Evolutionary conservation across 768 basidiomycete species (phyloP), one percentile per base, ranked within the genome.

Genomic region (Suillus plorans): DNA sequence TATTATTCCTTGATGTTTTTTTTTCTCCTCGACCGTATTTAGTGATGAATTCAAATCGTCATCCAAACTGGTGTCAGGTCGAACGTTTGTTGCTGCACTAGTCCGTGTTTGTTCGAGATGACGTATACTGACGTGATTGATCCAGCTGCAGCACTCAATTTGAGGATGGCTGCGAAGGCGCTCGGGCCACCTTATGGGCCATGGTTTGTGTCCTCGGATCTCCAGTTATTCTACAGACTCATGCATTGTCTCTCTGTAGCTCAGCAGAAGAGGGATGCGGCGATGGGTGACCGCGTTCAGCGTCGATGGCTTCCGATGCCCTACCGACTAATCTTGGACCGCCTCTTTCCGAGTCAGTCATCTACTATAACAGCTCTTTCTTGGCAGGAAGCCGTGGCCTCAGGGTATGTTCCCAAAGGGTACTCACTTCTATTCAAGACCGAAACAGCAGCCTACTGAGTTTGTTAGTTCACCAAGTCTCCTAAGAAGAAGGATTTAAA

Each of bases 141-240:
- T 59, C 16, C 55, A 53, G 45, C 62, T 66, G 75, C 70, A 1
- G 5, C 5, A 22, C n/a, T 69, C 68, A 68, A 85, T 81, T 87
- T 31, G 92, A 92, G 70, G 86, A 88, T 65, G 82, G 83, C 56
- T 92, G 66, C 86, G 14, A 93, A 90, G 77, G 86, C 63, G 92
- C 93, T 4, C 85, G 92, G 66, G 92, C 90, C 62, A 91, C 25
- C 25, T 16, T 16, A 18, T 31, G 90, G 76, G 91, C 89, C 58
- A 72, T 95, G 86, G 93, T 94, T 74, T 63, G 83, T 77, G 59
- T 63, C 59, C 53, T 31, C 58, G 49, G 20, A 22, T 36, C 10
- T 22, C 56, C 25, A 55, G 39, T 22, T 0, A 62, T 28, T 37
- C 16, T 60, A 71, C 36, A 68, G 37, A 55, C 57, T 59, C 28